Percentiles rank a stretch among this genome's conserved stretches.
These are phyloP conservation scores for Volvariella surrecta DNA, from an alignment of 1,284 basidiomycete species.

Conservation along the genomic window DNA sequence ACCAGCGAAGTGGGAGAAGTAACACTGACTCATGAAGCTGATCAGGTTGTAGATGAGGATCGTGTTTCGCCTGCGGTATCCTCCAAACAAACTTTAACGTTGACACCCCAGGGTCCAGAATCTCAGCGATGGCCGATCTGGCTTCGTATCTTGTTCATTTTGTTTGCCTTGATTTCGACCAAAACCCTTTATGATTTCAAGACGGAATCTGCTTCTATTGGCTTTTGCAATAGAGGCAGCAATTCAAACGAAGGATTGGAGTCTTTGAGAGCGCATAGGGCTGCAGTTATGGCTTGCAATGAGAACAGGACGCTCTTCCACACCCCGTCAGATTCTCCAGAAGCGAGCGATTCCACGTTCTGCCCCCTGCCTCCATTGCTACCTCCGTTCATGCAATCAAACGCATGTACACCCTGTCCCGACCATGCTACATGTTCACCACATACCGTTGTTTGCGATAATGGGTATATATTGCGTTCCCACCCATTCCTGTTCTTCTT, in stretches of 20 bases:
- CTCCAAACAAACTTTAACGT: neutral
- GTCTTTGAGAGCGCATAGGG: constrained; percentile 31
- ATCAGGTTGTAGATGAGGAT: constrained; percentile 4
- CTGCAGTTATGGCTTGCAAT: constrained; percentile 53
- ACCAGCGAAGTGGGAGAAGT: constrained; percentile 11
- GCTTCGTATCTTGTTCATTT: constrained; percentile 23
- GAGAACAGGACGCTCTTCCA: constrained; percentile 36
- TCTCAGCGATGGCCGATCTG: neutral
- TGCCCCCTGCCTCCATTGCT: constrained; percentile 43
- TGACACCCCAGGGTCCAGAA: neutral
- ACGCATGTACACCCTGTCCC: constrained; percentile 81
- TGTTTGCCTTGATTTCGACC: constrained; percentile 1
- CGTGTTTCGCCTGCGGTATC: neutral
- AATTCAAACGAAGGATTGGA: constrained; percentile 57
- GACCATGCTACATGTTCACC: constrained; percentile 71
- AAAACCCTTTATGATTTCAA: constrained; percentile 43
- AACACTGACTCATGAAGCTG: constrained; percentile 12
- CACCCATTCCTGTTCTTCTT: constrained; percentile 53
- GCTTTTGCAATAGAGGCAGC: constrained; percentile 72
- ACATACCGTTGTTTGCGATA: constrained; percentile 59
- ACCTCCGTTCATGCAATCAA: constrained; percentile 52
- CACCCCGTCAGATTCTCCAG: constrained; percentile 16
- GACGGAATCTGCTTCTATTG: constrained; percentile 60
- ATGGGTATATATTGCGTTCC: constrained; percentile 65
- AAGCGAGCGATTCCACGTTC: constrained; percentile 7